Percentiles rank a stretch among this genome's conserved stretches.
Evolutionary conservation across 768 basidiomycete species (phyloP).

Genomic region (Lactarius trivialis): DNA sequence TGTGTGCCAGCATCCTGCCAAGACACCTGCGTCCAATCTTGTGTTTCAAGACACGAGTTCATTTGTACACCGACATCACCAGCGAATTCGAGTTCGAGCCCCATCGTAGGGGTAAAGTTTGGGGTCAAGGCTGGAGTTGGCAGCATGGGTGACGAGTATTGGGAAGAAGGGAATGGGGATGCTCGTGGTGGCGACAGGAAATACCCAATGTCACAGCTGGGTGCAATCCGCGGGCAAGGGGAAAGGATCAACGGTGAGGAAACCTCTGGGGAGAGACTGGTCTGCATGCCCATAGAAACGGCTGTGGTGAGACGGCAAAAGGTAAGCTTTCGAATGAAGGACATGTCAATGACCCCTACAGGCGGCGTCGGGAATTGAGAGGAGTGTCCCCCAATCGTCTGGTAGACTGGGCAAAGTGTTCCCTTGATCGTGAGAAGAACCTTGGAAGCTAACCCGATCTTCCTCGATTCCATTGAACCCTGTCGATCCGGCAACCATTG

Average conservation of each 20-base stretch:
- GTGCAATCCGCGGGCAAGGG: not conserved
- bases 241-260: constrained; percentile 2
- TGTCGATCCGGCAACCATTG: not conserved
- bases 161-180: constrained; percentile 2
- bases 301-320: not conserved
- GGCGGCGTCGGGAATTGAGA: not conserved
- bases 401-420: not conserved
- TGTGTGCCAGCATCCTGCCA: constrained; percentile 8
- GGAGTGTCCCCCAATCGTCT: constrained; percentile 1
- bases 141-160: constrained; percentile 7
- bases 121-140: constrained; percentile 1
- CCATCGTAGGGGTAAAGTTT: not conserved
- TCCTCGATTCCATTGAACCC: not conserved
- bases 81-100: not conserved
- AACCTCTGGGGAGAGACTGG: not conserved
- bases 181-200: not conserved
- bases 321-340: not conserved
- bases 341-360: not conserved
- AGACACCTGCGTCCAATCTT: constrained; percentile 2
- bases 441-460: not conserved
- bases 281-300: not conserved
- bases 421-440: not conserved
- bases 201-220: not conserved
- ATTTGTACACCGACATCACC: not conserved
- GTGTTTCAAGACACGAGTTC: not conserved